A percentile compares a stretch with the other conserved stretches of the same genome.
phyloP scores from a whole-genome alignment of 441 rosid species.

The Arabidopsis lyrata region DNA sequence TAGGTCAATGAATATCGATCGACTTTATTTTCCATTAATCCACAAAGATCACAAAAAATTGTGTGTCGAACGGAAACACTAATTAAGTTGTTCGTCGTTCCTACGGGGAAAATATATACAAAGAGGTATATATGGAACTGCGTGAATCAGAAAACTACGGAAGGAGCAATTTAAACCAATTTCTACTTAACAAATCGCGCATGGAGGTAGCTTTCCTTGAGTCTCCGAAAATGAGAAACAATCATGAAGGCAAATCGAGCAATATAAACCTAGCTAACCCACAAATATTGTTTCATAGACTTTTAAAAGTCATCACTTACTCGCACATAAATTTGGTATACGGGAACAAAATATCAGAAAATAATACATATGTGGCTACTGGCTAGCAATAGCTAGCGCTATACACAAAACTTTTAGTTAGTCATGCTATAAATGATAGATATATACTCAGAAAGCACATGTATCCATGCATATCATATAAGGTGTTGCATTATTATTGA shows the following conservation, averaged over 20 bases:
- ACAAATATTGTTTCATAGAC: not conserved
- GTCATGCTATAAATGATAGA: too few species aligned
- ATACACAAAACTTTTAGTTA: not conserved
- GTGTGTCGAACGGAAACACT: too few species aligned
- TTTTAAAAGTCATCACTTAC: not conserved
- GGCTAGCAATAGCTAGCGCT: not conserved
- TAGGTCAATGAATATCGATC: too few species aligned
- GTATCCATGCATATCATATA: not conserved
- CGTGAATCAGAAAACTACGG: too few species aligned
- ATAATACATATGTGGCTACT: not conserved
- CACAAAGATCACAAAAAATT: too few species aligned
- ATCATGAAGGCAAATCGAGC: not conserved
- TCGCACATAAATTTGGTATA: not conserved
- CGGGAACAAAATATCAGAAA: not conserved
- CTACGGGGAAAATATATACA: too few species aligned
- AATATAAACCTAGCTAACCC: not conserved
- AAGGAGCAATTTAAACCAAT: too few species aligned
- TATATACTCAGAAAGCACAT: too few species aligned
- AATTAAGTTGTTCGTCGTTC: too few species aligned
- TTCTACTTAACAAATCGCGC: not conserved
- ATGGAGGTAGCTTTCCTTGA: too few species aligned
- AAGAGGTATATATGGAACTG: too few species aligned
- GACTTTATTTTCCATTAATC: too few species aligned
- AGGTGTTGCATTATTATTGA: slow-evolving; percentile 12
- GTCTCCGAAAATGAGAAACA: not conserved